Base-by-base conservation (phyloP, 2,329 filamentous ascomycete species). In the Graphiopsis chlorocephala region DNA sequence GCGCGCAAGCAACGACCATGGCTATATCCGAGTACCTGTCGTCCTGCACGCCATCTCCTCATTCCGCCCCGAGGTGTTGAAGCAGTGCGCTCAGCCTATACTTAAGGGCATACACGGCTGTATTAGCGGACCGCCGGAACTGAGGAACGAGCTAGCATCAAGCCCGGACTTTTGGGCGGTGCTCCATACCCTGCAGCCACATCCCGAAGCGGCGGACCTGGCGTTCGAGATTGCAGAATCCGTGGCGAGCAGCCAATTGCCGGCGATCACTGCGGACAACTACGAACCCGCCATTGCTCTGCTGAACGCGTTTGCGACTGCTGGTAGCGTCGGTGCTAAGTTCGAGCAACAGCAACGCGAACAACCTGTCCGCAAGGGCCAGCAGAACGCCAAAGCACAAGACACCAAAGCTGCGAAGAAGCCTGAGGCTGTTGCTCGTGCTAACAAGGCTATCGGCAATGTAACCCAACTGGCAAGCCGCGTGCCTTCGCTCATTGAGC, bases 81-180 rank as follows among this genome's bases (percentile, higher is more conserved):
- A 90, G 61, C 90, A 90, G 75, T 90, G 91, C 17, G 90, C 93
- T 0, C 82, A 87, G 33, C 85, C 92, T 4, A 86, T 96, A 0
- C 82, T 97, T 20, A 89, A 90, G 71, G 94, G 94, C 0, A 81
- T 99, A 28, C 86, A 88, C 52, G 83, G 88, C 52, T 97, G 93
- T 72, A 91, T 97, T 69, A 88, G 90, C 60, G 87, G 90, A 66
- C 87, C 92, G 0, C 88, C 88, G 28, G 87, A 90, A 14, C 81
- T 99, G 29, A 88, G 92, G 64, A 97, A 91, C 70, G 94, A 98
- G 78, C 91, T 98, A 70, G 96, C 96, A 78, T 94, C 92, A 15
- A 98, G 94, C 20, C 95, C 95, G 0, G 95, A 99, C 74, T 98
- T 99, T 77, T 99, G 95, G 95, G 90, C 90, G 5, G 91, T 97